A percentile compares a stretch with the other conserved stretches of the same genome.
Evolutionary conservation across 2,329 filamentous ascomycete genomes (phyloP).

Genomic region (Lecanicillium sp.): DNA sequence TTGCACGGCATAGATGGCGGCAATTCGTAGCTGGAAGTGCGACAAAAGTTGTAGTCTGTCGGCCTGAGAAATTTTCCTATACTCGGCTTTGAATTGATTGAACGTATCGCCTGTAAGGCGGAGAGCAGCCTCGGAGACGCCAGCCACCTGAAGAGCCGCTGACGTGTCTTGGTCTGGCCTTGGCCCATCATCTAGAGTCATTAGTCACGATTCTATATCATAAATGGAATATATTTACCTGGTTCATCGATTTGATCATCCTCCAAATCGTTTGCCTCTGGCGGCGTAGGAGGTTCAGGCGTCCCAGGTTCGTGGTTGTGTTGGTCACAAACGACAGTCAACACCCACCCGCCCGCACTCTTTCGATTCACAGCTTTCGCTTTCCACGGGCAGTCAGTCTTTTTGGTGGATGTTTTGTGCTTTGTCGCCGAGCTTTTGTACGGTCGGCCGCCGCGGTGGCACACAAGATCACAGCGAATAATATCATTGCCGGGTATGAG

Average conservation of each 20-base stretch:
- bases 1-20: slow-evolving; percentile 36
- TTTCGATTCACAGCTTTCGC: slow-evolving; percentile 37
- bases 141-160: slow-evolving; percentile 30
- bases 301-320: slow-evolving; percentile 38
- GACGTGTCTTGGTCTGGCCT: slow-evolving; percentile 6
- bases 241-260: slow-evolving; percentile 21
- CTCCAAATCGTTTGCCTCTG: slow-evolving; percentile 23
- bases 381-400: slow-evolving; percentile 38
- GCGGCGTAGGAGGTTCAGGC: slow-evolving; percentile 31
- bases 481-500: slow-evolving; percentile 34
- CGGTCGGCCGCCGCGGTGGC: slow-evolving; percentile 34
- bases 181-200: slow-evolving; percentile 8
- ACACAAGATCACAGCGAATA: slow-evolving; percentile 36
- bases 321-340: slow-evolving; percentile 35
- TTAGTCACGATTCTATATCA: slow-evolving; percentile 4
- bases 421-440: slow-evolving; percentile 36
- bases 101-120: slow-evolving; percentile 36
- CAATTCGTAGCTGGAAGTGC: slow-evolving; percentile 32
- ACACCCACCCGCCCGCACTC: slow-evolving; percentile 34
- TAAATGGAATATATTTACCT: slow-evolving; percentile 10
- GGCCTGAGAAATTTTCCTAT: slow-evolving; percentile 32
- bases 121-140: slow-evolving; percentile 28
- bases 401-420: slow-evolving; percentile 38
- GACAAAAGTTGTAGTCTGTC: slow-evolving; percentile 31
- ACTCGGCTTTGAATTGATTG: slow-evolving; percentile 34